phyloP scores from a whole-genome alignment of 2,329 filamentous ascomycete species.

The Huntiella moniliformis region DNA sequence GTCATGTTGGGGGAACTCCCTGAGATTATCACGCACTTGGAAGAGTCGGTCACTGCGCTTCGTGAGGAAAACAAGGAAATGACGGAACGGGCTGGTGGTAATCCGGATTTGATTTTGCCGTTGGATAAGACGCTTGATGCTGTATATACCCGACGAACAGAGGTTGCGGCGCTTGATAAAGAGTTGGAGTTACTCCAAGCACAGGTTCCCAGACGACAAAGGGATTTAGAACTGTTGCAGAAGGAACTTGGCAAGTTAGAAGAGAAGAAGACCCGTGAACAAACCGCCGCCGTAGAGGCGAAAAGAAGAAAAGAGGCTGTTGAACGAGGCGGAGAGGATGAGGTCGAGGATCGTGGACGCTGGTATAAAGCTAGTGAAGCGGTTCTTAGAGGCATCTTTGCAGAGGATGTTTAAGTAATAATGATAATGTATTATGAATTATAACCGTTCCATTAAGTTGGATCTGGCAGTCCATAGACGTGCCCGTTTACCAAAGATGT shows the following conservation, averaged over 20 bases:
- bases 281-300: slow-evolving; percentile 51
- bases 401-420: not conserved
- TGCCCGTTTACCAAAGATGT: slow-evolving; percentile 76
- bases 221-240: slow-evolving; percentile 46
- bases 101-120: slow-evolving; percentile 31
- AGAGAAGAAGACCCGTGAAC: slow-evolving; percentile 43
- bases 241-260: slow-evolving; percentile 52
- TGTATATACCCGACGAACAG: slow-evolving; percentile 30
- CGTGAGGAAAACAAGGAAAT: slow-evolving; percentile 22
- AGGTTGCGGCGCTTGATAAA: slow-evolving; percentile 38
- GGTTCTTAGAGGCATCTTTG: slow-evolving; percentile 26
- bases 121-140: slow-evolving; percentile 36
- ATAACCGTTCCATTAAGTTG: slow-evolving; percentile 64
- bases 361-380: slow-evolving; percentile 57
- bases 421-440: not conserved
- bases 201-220: slow-evolving; percentile 44
- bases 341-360: slow-evolving; percentile 55
- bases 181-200: slow-evolving; percentile 44
- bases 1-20: slow-evolving; percentile 33
- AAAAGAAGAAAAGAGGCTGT: slow-evolving; percentile 47
- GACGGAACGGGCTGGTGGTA: slow-evolving; percentile 13
- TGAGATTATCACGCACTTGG: slow-evolving; percentile 27
- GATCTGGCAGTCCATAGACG: slow-evolving; percentile 86
- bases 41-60: slow-evolving; percentile 28
- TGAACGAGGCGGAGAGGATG: slow-evolving; percentile 43